Conservation (phyloP, 2,329 filamentous ascomycete genomes). For the Pyrenophora tritici-repentis region DNA sequence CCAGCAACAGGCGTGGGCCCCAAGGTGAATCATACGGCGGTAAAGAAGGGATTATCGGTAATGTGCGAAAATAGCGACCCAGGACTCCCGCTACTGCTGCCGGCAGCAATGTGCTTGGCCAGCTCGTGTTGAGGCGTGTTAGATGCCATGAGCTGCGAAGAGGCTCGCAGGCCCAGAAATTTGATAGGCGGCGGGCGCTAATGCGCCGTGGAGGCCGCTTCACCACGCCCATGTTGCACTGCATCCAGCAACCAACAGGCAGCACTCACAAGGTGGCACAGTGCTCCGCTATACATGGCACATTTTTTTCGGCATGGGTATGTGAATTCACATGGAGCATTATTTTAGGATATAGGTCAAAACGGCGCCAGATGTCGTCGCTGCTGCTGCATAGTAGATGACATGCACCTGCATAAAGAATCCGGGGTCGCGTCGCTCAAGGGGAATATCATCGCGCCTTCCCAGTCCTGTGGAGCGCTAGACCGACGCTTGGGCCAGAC, state of each 20-base stretch:
- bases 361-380: neutral
- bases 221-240: conserved; percentile 10
- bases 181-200: conserved; percentile 25
- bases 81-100: conserved; percentile 36
- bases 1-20: conserved; percentile 43
- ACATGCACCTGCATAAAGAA: conserved; percentile 9
- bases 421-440: conserved; percentile 19
- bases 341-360: too few species aligned
- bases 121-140: conserved; percentile 47
- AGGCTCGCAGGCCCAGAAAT: conserved; percentile 14
- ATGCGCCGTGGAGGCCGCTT: conserved; percentile 11
- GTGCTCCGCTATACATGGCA: neutral
- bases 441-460: conserved; percentile 16
- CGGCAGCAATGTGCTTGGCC: conserved; percentile 43
- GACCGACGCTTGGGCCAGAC: conserved; percentile 28
- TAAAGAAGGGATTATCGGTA: conserved; percentile 59
- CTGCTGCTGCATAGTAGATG: neutral
- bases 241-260: neutral
- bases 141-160: conserved; percentile 37
- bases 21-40: conserved; percentile 55
- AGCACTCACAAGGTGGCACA: conserved; percentile 1
- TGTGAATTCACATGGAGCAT: too few species aligned
- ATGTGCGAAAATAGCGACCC: conserved; percentile 52
- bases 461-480: conserved; percentile 21
- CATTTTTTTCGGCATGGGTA: too few species aligned